Conservation (phyloP, 1,139 yeast species). For the Hyphopichia wangnamkhiaoensis region DNA sequence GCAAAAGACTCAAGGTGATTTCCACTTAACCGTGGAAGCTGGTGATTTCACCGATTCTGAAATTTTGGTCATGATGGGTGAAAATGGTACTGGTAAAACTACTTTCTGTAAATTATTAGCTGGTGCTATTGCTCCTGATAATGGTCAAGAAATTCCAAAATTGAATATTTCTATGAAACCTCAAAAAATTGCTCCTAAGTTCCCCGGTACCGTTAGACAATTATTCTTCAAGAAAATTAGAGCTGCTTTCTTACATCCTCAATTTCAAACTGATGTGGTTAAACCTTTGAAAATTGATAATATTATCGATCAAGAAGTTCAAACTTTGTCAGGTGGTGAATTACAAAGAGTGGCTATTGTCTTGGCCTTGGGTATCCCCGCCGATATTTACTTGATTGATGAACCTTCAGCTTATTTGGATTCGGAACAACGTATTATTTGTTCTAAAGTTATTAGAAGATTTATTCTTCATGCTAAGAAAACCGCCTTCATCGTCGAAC, state of each 20-base stretch:
- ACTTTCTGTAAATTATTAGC: slow-evolving; percentile 94
- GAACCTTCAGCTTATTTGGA: slow-evolving; percentile 98
- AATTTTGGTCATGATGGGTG: slow-evolving; percentile 99
- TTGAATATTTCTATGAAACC: slow-evolving; percentile 96
- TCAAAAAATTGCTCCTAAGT: slow-evolving; percentile 97
- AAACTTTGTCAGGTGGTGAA: slow-evolving; percentile 98
- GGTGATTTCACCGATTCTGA: slow-evolving; percentile 97
- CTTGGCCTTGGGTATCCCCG: slow-evolving; percentile 88
- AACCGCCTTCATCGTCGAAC: slow-evolving; percentile 98
- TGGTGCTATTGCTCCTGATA: slow-evolving; percentile 87
- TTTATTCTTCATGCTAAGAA: slow-evolving; percentile 94
- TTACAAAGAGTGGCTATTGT: slow-evolving; percentile 98
- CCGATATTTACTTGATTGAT: slow-evolving; percentile 94
- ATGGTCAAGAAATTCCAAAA: slow-evolving; percentile 75
- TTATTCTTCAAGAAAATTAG: slow-evolving; percentile 94
- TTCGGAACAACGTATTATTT: slow-evolving; percentile 98
- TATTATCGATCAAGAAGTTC: slow-evolving; percentile 96
- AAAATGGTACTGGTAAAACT: slow-evolving; percentile 98
- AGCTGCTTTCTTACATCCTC: slow-evolving; percentile 92
- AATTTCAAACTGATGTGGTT: slow-evolving; percentile 96
- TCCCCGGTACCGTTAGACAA: slow-evolving; percentile 98
- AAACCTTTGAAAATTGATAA: slow-evolving; percentile 93
- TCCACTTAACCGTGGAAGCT: slow-evolving; percentile 72
- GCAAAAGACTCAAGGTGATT: slow-evolving; percentile 94
- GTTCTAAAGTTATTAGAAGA: slow-evolving; percentile 97